Percentiles rank a stretch among this genome's conserved stretches.
These are phyloP conservation scores for Thermoascus crustaceus DNA, from an alignment of 2,329 filamentous ascomycete species.

Conservation along the genomic window DNA sequence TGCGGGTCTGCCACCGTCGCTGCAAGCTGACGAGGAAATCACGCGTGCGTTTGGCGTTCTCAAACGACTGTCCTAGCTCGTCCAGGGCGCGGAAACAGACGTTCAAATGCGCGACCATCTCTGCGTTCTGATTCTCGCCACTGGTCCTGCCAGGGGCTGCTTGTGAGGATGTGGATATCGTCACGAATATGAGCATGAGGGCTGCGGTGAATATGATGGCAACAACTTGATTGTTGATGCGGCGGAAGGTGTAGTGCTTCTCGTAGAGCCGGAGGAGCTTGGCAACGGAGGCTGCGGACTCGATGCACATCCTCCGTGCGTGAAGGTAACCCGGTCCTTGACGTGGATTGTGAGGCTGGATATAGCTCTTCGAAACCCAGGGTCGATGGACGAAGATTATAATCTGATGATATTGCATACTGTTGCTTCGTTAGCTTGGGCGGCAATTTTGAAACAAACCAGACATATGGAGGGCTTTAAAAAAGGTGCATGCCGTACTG, in stretches of 20 bases:
- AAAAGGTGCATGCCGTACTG: conserved; percentile 21
- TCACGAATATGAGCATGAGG: conserved; percentile 32
- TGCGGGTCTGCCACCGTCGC: conserved; percentile 31
- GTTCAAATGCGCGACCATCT: conserved; percentile 30
- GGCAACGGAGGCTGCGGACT: conserved; percentile 34
- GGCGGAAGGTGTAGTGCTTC: conserved; percentile 33
- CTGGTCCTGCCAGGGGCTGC: conserved; percentile 8
- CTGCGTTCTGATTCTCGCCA: neutral
- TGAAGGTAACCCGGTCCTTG: conserved; percentile 38
- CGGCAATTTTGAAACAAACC: neutral
- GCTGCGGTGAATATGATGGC: conserved; percentile 39
- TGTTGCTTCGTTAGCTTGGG: conserved; percentile 8
- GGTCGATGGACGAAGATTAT: conserved; percentile 39
- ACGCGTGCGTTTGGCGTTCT: conserved; percentile 33
- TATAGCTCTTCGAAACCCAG: conserved; percentile 36
- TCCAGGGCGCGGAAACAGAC: conserved; percentile 37
- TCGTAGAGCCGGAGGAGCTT: conserved; percentile 35
- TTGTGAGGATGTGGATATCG: conserved; percentile 19
- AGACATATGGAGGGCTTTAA: neutral
- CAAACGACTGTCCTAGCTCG: conserved; percentile 33
- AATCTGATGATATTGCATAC: conserved; percentile 39
- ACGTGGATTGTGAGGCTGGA: conserved; percentile 33
- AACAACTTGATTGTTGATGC: conserved; percentile 38
- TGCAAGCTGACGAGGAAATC: conserved; percentile 32
- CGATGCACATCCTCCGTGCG: conserved; percentile 36